Conservation (phyloP, 2,329 filamentous ascomycete species). For the Colletotrichum caudatum region DNA sequence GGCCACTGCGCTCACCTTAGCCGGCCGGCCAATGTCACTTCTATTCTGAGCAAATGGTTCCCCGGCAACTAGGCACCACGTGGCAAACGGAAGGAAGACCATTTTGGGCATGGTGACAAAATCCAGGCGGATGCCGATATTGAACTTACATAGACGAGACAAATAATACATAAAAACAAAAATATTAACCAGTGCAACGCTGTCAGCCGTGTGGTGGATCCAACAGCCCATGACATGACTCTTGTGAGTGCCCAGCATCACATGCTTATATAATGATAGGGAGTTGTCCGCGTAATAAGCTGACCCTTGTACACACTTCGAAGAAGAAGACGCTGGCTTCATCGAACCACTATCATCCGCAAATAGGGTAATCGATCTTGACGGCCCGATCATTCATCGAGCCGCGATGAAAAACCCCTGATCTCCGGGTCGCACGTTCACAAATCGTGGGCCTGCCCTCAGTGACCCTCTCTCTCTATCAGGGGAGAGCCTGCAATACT, state of each 20-base stretch:
- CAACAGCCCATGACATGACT: not conserved
- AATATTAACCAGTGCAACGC: not conserved
- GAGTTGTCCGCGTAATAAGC: not conserved
- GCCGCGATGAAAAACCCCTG: too few relatives aligned
- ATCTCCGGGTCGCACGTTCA: not conserved
- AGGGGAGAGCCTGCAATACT: not conserved
- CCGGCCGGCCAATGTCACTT: constrained; percentile 33
- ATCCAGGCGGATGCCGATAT: not conserved
- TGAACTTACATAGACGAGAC: constrained; percentile 7
- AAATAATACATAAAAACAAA: not conserved
- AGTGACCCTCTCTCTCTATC: not conserved
- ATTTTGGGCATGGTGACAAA: not conserved
- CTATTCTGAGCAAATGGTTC: constrained; percentile 37
- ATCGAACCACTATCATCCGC: not conserved
- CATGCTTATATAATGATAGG: not conserved
- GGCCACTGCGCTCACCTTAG: constrained; percentile 39
- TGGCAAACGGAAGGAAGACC: too few relatives aligned
- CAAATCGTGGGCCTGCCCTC: not conserved
- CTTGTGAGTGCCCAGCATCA: not conserved
- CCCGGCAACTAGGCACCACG: constrained; percentile 25
- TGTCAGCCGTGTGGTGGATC: not conserved
- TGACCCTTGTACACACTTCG: not conserved
- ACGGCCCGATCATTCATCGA: not conserved
- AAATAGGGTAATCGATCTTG: not conserved
- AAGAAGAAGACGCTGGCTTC: not conserved